These are phyloP conservation scores for Cornus suecica DNA, from an alignment of 148 eudicot species.

Conservation along the genomic window DNA sequence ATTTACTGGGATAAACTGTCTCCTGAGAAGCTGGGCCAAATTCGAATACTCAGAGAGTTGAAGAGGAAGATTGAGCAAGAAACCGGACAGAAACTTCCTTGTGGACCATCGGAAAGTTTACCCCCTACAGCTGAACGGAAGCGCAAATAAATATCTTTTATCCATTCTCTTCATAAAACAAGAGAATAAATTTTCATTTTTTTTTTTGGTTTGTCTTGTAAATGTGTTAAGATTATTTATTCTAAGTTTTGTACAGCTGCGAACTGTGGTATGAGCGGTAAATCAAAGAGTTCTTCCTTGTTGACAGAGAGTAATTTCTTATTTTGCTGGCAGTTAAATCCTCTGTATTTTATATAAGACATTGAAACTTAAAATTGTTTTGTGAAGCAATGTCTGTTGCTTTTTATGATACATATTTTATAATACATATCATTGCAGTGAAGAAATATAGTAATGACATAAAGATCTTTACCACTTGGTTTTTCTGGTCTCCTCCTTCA, in stretches of 20 bases:
- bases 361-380: background rate
- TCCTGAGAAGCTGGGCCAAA: slow-evolving; percentile 79
- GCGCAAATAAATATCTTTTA: slow-evolving; percentile 10
- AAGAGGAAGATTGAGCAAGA: slow-evolving; percentile 76
- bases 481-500: too few relatives aligned
- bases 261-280: background rate
- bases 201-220: background rate
- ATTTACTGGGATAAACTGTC: slow-evolving; percentile 94
- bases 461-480: too few relatives aligned
- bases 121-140: slow-evolving; percentile 65
- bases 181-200: background rate
- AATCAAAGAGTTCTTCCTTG: background rate
- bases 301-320: background rate
- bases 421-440: too few relatives aligned
- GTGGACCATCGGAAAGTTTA: slow-evolving; percentile 76
- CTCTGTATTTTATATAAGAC: background rate
- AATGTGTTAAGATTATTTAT: background rate
- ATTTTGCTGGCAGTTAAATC: background rate
- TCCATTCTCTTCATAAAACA: background rate
- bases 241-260: background rate
- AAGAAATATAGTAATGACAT: too few relatives aligned
- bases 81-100: slow-evolving; percentile 76
- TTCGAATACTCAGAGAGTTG: slow-evolving; percentile 66
- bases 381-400: background rate
- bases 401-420: too few relatives aligned